Base-by-base conservation (phyloP, 305 asterid species). In the Fraxinus nigra region DNA sequence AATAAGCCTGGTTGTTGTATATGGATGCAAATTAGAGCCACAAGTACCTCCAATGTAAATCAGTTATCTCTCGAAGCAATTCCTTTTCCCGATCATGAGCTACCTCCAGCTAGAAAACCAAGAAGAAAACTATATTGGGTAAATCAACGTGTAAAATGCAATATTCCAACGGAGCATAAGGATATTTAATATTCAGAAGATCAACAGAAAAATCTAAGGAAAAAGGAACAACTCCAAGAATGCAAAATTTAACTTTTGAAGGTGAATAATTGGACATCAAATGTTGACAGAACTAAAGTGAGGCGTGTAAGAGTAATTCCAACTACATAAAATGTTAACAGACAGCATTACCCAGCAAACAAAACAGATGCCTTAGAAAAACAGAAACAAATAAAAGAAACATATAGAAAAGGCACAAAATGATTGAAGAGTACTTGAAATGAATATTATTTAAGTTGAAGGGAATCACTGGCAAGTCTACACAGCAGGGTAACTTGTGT, bases 31-130 rank as follows among this genome's bases (percentile, higher is more conserved):
- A 69, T 69, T 67, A 32, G 7, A 28, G 37, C 18, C 38, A 5
- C 16, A 4, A 77, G 46, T 91, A 95, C 99, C 98, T 94, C 91
- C 87, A 87, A 28, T 95, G 98, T 43, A 95, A 82, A 83, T 95
- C 98, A 77, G 90, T 81, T 79, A 94, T 88, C 88, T 95, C 97
- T 28, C 89, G 93, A 74, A 94, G 89, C 83, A 94, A 81, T 79
- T 93, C 97, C 85, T 89, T 92, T 81, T 95, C 98, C 83, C 93
- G 85, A 30, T 95, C 97, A 65, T 93, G 95, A 79, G 97, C 94
- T 38, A 89, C 88, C 85, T 95, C 98, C 69, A 94, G 78, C 99
- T 95, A 67, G 80, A 92, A 18, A 72, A 79, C 69, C 32, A 33
- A 76, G 75, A n/a, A 16, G 24, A 46, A 46, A 46, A 46, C n/a